Percentiles rank a stretch among this genome's conserved stretches.
Evolutionary conservation across 192 early-diverging fungal species (phyloP).

Genomic region (Dispira simplex): DNA sequence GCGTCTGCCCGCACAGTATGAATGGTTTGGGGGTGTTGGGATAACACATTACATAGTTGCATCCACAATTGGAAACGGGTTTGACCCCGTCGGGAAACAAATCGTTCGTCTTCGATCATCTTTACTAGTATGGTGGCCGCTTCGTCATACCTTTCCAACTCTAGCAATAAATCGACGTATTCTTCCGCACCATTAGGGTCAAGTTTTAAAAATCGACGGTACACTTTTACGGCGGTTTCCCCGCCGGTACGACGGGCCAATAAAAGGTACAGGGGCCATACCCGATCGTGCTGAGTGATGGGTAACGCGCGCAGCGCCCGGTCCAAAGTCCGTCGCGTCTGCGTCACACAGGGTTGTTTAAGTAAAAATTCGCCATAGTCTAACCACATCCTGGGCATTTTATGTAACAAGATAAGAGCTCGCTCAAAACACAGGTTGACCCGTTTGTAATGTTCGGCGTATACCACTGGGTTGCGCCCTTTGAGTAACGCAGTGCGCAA

Average conservation of each 20-base stretch:
- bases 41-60: constrained; percentile 62
- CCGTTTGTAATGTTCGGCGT: constrained; percentile 40
- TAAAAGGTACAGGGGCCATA: constrained; percentile 77
- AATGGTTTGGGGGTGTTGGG: constrained; percentile 50
- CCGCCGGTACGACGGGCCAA: constrained; percentile 70
- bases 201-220: constrained; percentile 69
- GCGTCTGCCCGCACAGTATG: constrained; percentile 57
- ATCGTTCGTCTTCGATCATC: constrained; percentile 59
- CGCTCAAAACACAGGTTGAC: constrained; percentile 74
- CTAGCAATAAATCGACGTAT: constrained; percentile 55
- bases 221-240: constrained; percentile 63
- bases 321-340: constrained; percentile 73
- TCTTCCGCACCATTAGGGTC: constrained; percentile 64
- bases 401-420: constrained; percentile 79
- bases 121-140: constrained; percentile 56
- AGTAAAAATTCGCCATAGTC: constrained; percentile 52
- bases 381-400: constrained; percentile 92
- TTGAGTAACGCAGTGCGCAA: constrained; percentile 29
- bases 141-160: constrained; percentile 51
- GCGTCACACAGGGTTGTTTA: constrained; percentile 51
- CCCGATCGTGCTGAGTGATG: constrained; percentile 76
- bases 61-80: constrained; percentile 23
- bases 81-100: constrained; percentile 47
- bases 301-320: constrained; percentile 76
- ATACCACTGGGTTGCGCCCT: constrained; percentile 33